Evolutionary conservation across 768 basidiomycete species (phyloP), one percentile per base, ranked within the genome.

Genomic region (Lactarius sanguifluus): DNA sequence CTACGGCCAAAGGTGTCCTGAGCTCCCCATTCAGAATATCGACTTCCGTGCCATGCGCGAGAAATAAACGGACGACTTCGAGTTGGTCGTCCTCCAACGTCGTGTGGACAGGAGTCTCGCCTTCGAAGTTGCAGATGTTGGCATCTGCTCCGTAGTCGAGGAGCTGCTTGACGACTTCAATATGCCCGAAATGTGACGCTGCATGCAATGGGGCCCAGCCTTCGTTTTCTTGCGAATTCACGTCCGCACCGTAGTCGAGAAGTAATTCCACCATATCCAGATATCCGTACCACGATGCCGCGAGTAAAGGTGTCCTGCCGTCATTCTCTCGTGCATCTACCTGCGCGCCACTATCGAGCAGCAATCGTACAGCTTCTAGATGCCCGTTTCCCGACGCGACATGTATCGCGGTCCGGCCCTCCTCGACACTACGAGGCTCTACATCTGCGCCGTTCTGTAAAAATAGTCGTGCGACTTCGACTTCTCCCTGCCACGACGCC

Each of bases 391-490:
- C 13, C 10, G 12, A 23, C 23, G 47, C 47, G 1, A 13, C 12
- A 15, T 13, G 13, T 10, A 50, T 50, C 47, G 23, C 10, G 5
- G 12, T 2, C 13, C 0, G 13, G 23, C 13, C 47, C 0, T 50
- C 0, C 0, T 50, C 0, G 23, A 25, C 0, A n/a, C 25, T 5
- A 25, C 47, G 13, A 15, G 13, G 23, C 23, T 8, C 23, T 13
- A 25, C 13, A 25, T 15, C 13, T 23, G 47, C 47, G 13, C 47
- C 47, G 5, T 25, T 50, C 1, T 50, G n/a, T 25, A 50, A 10
- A 15, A 50, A 50, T 13, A 50, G 10, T 15, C 13, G 23, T 50
- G n/a, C 47, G 1, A 50, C 47, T 25, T 50, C 47, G 47, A 50
- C 5, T 25, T 50, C 47, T 25, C 47, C 47, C 13, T 50, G 6